A percentile compares a stretch with the other conserved stretches of the same genome.
Conservation (phyloP, 2,329 filamentous ascomycete species). For the Ophiognomonia clavigignenti-juglandacearum region DNA sequence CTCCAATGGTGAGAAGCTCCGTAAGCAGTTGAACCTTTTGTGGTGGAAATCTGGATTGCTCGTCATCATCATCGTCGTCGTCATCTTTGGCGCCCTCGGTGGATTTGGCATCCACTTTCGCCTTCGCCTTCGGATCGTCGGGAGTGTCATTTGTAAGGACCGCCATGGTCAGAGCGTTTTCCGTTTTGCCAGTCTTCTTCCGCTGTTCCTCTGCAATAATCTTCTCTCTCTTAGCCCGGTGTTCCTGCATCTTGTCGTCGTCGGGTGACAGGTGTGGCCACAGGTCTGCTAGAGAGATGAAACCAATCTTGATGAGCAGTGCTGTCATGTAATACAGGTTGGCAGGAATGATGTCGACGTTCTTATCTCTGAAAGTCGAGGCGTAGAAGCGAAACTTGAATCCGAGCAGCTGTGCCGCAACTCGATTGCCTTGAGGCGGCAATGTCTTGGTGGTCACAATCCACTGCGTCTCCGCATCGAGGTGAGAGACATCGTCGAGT, state of each 20-base stretch:
- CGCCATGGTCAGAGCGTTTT: slow-evolving; percentile 82
- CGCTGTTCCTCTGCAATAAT: slow-evolving; percentile 76
- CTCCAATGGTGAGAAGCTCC: slow-evolving; percentile 83
- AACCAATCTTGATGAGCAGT: slow-evolving; percentile 92
- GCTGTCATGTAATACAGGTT: slow-evolving; percentile 91
- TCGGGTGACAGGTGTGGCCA: slow-evolving; percentile 87
- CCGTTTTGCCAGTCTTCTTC: slow-evolving; percentile 62
- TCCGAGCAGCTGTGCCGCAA: slow-evolving; percentile 89
- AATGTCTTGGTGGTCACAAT: slow-evolving; percentile 75
- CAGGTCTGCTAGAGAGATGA: slow-evolving; percentile 85
- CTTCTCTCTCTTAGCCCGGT: slow-evolving; percentile 65
- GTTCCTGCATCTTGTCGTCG: slow-evolving; percentile 74
- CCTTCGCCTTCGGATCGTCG: slow-evolving; percentile 45
- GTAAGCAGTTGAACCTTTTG: slow-evolving; percentile 84
- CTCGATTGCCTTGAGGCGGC: slow-evolving; percentile 80
- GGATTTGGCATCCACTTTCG: slow-evolving; percentile 49
- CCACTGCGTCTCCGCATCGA: slow-evolving; percentile 64
- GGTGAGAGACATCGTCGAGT: slow-evolving; percentile 38
- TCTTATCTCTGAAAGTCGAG: slow-evolving; percentile 63
- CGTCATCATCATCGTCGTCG: slow-evolving; percentile 2
- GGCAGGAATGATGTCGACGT: slow-evolving; percentile 71
- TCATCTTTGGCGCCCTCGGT: slow-evolving; percentile 22
- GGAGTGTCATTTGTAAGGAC: slow-evolving; percentile 71
- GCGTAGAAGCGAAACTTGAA: slow-evolving; percentile 98
- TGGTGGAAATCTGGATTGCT: slow-evolving; percentile 49